Evolutionary conservation across 306 rosid genomes (phyloP).

Genomic region (Glycine soja): DNA sequence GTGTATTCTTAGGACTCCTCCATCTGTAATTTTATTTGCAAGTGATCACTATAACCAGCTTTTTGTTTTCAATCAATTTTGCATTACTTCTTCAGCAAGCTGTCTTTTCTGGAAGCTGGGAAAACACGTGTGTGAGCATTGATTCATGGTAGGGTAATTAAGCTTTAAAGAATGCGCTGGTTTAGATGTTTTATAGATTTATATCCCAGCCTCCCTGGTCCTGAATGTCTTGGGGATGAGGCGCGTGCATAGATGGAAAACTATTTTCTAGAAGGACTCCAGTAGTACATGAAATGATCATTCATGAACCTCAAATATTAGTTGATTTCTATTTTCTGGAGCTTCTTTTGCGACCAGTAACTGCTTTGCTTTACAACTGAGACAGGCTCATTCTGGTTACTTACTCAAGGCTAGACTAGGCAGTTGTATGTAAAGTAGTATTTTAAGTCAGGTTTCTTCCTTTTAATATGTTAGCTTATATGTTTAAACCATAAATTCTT

Average conservation of each 20-base stretch:
- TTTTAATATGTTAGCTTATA: background rate
- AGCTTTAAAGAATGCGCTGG: background rate
- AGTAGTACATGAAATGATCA: background rate
- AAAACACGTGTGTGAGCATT: background rate
- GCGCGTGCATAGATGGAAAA: constrained; percentile 14
- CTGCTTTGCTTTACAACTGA: constrained; percentile 13
- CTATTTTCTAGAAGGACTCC: background rate
- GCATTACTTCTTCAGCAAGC: background rate
- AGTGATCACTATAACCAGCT: background rate
- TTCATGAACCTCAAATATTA: background rate
- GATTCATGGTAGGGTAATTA: background rate
- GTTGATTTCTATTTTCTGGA: background rate
- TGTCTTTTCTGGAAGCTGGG: background rate
- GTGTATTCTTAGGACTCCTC: too few species aligned
- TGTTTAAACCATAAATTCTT: constrained; percentile 23
- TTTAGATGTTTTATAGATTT: background rate
- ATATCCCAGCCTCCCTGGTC: background rate
- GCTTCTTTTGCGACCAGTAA: constrained; percentile 5
- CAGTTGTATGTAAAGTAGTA: constrained; percentile 18
- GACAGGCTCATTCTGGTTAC: background rate
- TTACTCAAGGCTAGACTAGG: constrained; percentile 10
- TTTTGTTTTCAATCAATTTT: background rate
- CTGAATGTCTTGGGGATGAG: background rate
- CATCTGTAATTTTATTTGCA: background rate
- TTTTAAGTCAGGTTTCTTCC: constrained; percentile 18